Evolutionary conservation across 1,284 basidiomycete genomes (phyloP), one percentile per base, ranked within the genome.

Genomic region (Leccinum pachyderme): DNA sequence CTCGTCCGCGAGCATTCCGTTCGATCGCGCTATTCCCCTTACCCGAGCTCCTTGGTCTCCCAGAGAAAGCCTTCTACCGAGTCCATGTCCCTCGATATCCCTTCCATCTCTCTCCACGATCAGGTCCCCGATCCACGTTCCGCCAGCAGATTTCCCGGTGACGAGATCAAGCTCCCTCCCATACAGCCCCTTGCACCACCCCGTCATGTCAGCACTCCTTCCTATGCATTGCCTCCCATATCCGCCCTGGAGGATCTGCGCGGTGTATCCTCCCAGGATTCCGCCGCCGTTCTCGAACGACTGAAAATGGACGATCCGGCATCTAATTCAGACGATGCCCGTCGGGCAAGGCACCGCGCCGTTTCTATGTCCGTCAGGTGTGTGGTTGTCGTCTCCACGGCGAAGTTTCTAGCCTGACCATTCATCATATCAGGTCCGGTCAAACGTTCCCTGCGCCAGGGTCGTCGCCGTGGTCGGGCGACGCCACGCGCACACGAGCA

Each of bases 211-310:
- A 64, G 60, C 39, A 63, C 61, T 11, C 43, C 60, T 15, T 64
- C 74, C 4, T 82, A 83, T 58, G 78, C 82, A 8, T 68, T 88
- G 4, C 86, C 86, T 2, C 84, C 86, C 0, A 88, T 89, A 56
- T 84, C 86, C 5, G 80, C 83, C 0, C 71, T 89, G 60, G 85
- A 87, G 64, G 81, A 81, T 57, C 66, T 81, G 45, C 74, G 80
- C 12, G 79, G 80, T 3, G 71, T 79, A 22, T 71, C 76, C 43
- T 73, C 74, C 2, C 75, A 79, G 43, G 84, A 87, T 63, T 82
- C 85, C 1, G 79, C 81, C 11, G 79, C 84, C 7, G 85, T 89
- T 3, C 67, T 89, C 43, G 73, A 81, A 54, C 75, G 86, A 18
- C 69, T 88, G 18, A 76, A 74, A 54, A 74, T 76, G 54, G 78